phyloP scores from a whole-genome alignment of 78 protist genomes.

The Polysphondylium violaceum region DNA sequence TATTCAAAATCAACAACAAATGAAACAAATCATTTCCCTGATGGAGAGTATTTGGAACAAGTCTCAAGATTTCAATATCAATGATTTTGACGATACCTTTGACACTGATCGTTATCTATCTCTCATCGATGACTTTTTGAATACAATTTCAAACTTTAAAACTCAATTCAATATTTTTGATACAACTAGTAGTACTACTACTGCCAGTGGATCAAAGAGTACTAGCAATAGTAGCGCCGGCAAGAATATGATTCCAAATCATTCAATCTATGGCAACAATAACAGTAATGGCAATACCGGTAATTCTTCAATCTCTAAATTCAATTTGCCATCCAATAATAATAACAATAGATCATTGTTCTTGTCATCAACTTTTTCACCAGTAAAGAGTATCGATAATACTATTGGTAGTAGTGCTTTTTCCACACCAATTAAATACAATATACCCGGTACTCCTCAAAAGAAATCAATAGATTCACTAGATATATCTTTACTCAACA shows the following conservation, averaged over 20 bases:
- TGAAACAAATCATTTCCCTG: neutral
- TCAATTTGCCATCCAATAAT: no score
- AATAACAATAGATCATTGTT: no score
- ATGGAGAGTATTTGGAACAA: slow-evolving; percentile 4
- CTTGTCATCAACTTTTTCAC: no score
- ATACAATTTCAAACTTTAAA: neutral
- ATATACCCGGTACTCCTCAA: neutral
- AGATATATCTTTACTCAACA: no score
- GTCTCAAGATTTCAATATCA: slow-evolving; percentile 52
- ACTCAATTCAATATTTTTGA: slow-evolving; percentile 6
- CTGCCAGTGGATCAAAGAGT: neutral
- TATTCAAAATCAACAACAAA: neutral
- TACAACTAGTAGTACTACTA: neutral
- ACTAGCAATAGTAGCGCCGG: neutral
- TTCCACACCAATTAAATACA: neutral
- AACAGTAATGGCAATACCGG: neutral
- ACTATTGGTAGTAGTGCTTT: neutral
- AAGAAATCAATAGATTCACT: no score
- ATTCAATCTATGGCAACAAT: slow-evolving; percentile 9
- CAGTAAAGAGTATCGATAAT: neutral
- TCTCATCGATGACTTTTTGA: slow-evolving; percentile 5
- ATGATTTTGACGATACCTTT: slow-evolving; percentile 18
- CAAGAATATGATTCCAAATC: neutral
- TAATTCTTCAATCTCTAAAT: neutral
- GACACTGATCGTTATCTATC: slow-evolving; percentile 3